Base-by-base conservation (phyloP, 352 stramenopile genomes). In the Phytopythium delawarense region DNA sequence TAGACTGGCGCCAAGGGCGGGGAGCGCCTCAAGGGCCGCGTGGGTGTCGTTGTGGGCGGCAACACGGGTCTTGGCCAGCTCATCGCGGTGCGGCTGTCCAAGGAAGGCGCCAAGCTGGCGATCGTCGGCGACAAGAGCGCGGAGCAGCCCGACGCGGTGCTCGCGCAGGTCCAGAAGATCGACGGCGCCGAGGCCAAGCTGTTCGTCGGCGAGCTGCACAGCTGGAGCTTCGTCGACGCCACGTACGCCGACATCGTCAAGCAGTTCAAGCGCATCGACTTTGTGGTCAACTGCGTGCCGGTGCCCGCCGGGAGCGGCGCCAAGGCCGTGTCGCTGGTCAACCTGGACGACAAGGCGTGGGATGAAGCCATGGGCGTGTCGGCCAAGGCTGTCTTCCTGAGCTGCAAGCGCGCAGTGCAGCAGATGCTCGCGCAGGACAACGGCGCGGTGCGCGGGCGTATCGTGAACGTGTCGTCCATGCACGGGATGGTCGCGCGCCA, bases 241-340 rank as follows among this genome's bases (percentile, higher is more conserved):
- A 71, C 77, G 28, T 88, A 81, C 62, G 37, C 65, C 4, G 61
- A 59, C 1, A 65, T 87, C 30, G 74, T 71, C 25, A 78, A 78
- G 53, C 49, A 76, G 40, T 77, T 84, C 59, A 74, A 69, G 53
- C 81, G 81, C 57, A 78, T 89, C 28, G 81, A 89, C 67, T 91
- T 91, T 72, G 78, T 89, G 18, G 78, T 89, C 59, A 89, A 91
- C 66, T 91, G 79, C 54, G 63, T 89, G 13, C 74, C 78, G 0
- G 49, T 67, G 2, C 72, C 69, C 6, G 66, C 66, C 18, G 65
- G 65, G 9, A 69, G 63, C 42, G 71, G 62, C 0, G 67, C 67
- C 42, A 81, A 82, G 65, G 63, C 69, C 7, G 75, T 37, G 11
- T 28, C 66, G 42, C 63, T 88, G 16, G 68, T 75, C 23, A 74